These are phyloP conservation scores for Anaeramoeba flamelloides DNA, from an alignment of 78 protist species.

Conservation along the genomic window DNA sequence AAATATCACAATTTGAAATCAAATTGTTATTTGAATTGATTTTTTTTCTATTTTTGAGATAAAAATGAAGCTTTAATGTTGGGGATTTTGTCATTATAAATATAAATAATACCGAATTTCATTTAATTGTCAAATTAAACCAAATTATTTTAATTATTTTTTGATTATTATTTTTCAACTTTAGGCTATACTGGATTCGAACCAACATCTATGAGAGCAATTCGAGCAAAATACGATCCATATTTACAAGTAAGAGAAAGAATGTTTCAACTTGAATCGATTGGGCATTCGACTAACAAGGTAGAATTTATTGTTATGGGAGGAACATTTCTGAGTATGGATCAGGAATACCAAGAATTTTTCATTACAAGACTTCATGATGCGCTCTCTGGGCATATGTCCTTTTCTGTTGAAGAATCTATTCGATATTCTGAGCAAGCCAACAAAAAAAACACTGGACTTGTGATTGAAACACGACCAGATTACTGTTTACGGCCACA, in stretches of 20 bases:
- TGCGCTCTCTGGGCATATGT: constrained; percentile 76
- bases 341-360: constrained; percentile 63
- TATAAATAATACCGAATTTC: no score
- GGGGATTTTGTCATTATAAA: no score
- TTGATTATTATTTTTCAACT: no score
- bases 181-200: no score
- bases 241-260: constrained; percentile 57
- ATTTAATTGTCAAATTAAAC: no score
- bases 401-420: constrained; percentile 55
- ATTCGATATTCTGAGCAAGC: constrained; percentile 51
- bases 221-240: constrained; percentile 83
- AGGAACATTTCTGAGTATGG: constrained; percentile 84
- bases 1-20: no score
- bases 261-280: constrained; percentile 60
- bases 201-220: constrained; percentile 92
- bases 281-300: constrained; percentile 79
- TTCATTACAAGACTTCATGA: constrained; percentile 78
- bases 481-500: constrained; percentile 77
- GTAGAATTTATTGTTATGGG: constrained; percentile 89
- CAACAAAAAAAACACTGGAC: constrained; percentile 57
- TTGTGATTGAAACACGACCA: constrained; percentile 91
- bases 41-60: no score
- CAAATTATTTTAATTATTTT: no score
- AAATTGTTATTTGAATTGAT: no score
- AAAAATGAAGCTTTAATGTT: no score